phyloP scores from a whole-genome alignment of 139 green algal genomes.

The Cymbomonas tetramitiformis region DNA sequence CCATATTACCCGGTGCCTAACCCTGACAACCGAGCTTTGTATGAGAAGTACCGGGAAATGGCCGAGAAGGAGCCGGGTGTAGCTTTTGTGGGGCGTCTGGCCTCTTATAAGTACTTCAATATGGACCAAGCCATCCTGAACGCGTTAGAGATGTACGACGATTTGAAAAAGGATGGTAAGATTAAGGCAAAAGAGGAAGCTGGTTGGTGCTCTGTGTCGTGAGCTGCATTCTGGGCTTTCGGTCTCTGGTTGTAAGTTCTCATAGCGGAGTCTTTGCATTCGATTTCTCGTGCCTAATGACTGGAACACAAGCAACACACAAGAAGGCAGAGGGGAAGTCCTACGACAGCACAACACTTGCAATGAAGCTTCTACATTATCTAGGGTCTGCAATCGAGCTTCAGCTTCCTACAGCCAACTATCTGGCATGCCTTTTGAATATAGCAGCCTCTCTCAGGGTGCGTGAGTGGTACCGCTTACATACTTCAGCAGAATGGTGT shows the following conservation, averaged over 20 bases:
- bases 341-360: no score
- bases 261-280: neutral
- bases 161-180: conserved; percentile 14
- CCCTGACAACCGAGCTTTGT: conserved; percentile 16
- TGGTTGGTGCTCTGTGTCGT: no score
- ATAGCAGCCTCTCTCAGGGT: no score
- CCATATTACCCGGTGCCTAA: conserved; percentile 27
- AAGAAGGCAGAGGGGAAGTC: no score
- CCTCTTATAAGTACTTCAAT: conserved; percentile 32
- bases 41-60: conserved; percentile 23
- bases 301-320: no score
- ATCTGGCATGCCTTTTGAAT: no score
- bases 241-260: neutral
- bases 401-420: no score
- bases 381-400: no score
- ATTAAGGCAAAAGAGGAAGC: neutral
- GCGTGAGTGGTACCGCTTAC: no score
- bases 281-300: neutral
- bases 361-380: no score
- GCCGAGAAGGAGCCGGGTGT: conserved; percentile 19
- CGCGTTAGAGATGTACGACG: conserved; percentile 25
- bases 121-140: conserved; percentile 29
- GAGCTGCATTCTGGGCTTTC: no score
- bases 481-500: no score
- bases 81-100: conserved; percentile 21